Evolutionary conservation across 768 basidiomycete genomes (phyloP).

Genomic region (Postia placenta): DNA sequence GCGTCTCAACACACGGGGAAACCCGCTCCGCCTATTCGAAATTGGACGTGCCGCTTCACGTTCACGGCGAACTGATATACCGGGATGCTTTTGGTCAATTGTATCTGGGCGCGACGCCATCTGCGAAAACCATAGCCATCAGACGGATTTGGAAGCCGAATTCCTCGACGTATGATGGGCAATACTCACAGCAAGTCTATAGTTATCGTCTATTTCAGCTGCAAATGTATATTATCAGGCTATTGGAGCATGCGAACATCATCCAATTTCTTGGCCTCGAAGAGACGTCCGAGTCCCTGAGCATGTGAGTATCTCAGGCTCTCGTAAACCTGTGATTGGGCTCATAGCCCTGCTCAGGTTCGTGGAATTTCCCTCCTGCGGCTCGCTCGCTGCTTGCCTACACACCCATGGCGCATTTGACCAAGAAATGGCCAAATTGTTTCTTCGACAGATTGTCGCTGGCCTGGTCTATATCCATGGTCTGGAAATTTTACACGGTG

Average conservation of each 20-base stretch:
- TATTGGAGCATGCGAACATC: constrained; percentile 90
- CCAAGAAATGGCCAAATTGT: constrained; percentile 82
- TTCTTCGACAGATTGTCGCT: constrained; percentile 81
- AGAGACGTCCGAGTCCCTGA: constrained; percentile 74
- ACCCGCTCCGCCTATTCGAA: too few relatives aligned
- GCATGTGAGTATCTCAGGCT: constrained; percentile 58
- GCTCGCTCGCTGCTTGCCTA: constrained; percentile 81
- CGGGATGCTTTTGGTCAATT: too few relatives aligned
- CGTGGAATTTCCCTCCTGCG: constrained; percentile 95
- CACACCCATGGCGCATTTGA: constrained; percentile 86
- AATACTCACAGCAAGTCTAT: too few relatives aligned
- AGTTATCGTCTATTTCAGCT: constrained; percentile 40
- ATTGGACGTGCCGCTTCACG: too few relatives aligned
- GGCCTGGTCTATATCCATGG: constrained; percentile 89
- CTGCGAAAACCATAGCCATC: constrained; percentile 21
- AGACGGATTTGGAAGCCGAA: background rate
- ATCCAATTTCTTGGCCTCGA: constrained; percentile 93
- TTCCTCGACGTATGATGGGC: too few relatives aligned
- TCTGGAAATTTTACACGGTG: constrained; percentile 84
- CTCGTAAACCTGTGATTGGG: too few relatives aligned
- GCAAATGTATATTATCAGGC: constrained; percentile 70
- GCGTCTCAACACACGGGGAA: too few relatives aligned
- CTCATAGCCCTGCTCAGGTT: constrained; percentile 73
- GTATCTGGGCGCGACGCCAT: too few relatives aligned
- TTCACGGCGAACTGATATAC: too few relatives aligned